Base-by-base conservation (phyloP, 495 filamentous ascomycete genomes). In the Parathielavia appendiculata region DNA sequence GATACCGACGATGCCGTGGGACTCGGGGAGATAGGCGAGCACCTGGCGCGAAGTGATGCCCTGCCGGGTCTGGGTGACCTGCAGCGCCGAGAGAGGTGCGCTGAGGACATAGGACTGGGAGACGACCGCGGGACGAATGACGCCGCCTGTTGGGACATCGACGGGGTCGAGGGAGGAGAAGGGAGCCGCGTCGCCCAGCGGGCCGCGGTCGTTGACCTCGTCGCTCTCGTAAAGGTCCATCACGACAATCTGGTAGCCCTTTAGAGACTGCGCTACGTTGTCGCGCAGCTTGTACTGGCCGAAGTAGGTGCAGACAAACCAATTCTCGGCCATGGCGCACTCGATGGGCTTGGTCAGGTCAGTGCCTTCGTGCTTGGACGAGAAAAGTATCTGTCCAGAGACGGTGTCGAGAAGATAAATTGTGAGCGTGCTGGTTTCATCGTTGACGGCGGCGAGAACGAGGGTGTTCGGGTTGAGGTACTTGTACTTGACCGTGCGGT, bases 401-500 rank as follows among this genome's bases (percentile, higher is more conserved):
- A 95, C 82, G 2, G 88, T 87, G 70, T 97, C 92, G 39, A 99
- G 75, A 20, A 97, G 79, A 63, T 95, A 91, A 60, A 96, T 79
- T 1, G 83, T 83, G 9, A 86, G 85, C 0, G 73, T 76, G 7
- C 71, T 76, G 1, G 78, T 70, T 22, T 73, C 71, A 36, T 84
- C 79, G 54, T 86, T 75, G 17, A 85, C 75, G 9, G 90, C 81
- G 1, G 89, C 89, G 51, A 96, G 77, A 0, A 96, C 82, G 8
- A 91, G 75, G 6, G 92, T 77, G 71, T 97, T 97, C 1, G 89
- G 86, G 73, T 91, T 93, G 23, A 99, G 75, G 69, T 97, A 97
- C 75, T 99, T 99, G 82, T 97, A 99, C 58, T 95, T 79, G 41
- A 99, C 93, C 1, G 85, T 87, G 19, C 93, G 86, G 65, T 97